phyloP scores from a whole-genome alignment of 73 alveolate species.

The Effrenium voratum region DNA sequence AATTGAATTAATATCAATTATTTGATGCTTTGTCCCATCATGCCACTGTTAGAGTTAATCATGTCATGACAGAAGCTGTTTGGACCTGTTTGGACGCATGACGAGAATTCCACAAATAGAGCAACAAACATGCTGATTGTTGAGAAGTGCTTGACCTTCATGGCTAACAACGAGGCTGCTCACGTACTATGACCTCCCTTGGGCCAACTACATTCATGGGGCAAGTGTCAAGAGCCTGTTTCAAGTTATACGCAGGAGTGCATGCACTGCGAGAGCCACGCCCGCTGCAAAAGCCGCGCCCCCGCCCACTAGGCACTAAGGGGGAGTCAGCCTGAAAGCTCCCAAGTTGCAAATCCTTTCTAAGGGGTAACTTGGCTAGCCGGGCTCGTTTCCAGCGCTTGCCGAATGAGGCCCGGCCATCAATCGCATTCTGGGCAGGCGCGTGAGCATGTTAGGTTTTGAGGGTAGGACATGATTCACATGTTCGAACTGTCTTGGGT shows the following conservation, averaged over 20 bases:
- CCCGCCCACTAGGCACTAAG: neutral
- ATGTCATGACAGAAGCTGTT: neutral
- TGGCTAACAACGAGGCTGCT: no score
- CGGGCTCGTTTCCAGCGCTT: no score
- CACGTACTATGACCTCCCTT: no score
- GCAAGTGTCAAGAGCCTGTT: neutral
- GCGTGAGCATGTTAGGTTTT: no score
- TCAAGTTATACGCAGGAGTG: no score
- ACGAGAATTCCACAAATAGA: neutral
- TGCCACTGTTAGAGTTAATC: neutral
- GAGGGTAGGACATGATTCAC: no score
- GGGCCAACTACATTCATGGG: no score
- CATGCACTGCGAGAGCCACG: neutral
- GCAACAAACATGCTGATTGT: neutral
- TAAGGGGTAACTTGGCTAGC: neutral
- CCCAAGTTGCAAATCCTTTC: neutral
- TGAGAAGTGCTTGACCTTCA: no score
- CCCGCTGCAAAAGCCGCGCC: neutral
- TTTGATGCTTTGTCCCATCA: neutral
- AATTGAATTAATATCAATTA: neutral
- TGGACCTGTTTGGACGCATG: neutral
- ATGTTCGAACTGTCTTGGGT: no score
- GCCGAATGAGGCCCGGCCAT: conserved; percentile 28
- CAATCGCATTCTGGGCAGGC: conserved; percentile 24
- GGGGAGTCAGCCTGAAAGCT: neutral